phyloP scores from a whole-genome alignment of 2,329 filamentous ascomycete genomes.

The Verticillium nonalfalfae region DNA sequence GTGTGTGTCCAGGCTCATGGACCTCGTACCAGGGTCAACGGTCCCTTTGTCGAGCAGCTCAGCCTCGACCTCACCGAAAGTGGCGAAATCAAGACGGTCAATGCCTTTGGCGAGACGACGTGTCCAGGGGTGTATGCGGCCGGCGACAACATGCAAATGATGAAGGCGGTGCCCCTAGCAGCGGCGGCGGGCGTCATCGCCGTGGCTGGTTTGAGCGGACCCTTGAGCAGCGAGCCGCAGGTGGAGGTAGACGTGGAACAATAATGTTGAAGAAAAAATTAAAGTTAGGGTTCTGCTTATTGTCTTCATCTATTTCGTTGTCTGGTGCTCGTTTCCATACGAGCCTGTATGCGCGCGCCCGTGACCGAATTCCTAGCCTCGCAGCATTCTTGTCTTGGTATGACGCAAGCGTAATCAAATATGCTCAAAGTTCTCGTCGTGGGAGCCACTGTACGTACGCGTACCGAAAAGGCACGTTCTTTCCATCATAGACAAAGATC shows the following conservation, averaged over 20 bases:
- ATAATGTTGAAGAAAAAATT: conserved; percentile 15
- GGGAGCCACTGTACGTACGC: background rate
- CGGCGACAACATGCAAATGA: conserved; percentile 37
- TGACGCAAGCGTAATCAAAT: no score
- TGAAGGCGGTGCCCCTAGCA: conserved; percentile 22
- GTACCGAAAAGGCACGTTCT: background rate
- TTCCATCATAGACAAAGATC: no score
- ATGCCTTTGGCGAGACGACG: conserved; percentile 41
- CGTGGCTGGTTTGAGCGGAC: conserved; percentile 16
- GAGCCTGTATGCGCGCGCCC: no score
- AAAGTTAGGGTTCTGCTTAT: conserved; percentile 15
- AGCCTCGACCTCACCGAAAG: conserved; percentile 31
- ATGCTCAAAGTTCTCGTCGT: background rate
- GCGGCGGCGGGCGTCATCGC: conserved; percentile 19
- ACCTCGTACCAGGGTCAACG: conserved; percentile 28
- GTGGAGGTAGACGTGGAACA: conserved; percentile 1
- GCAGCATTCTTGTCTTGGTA: no score
- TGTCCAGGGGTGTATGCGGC: conserved; percentile 45
- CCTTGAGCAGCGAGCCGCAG: conserved; percentile 6
- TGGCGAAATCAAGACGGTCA: conserved; percentile 34
- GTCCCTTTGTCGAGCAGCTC: conserved; percentile 34
- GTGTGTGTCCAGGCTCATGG: conserved; percentile 19
- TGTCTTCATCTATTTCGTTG: background rate
- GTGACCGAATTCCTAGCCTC: no score
- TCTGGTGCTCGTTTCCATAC: no score